Base-by-base conservation (phyloP, 2,329 filamentous ascomycete species). In the Pseudogymnoascus sp. region DNA sequence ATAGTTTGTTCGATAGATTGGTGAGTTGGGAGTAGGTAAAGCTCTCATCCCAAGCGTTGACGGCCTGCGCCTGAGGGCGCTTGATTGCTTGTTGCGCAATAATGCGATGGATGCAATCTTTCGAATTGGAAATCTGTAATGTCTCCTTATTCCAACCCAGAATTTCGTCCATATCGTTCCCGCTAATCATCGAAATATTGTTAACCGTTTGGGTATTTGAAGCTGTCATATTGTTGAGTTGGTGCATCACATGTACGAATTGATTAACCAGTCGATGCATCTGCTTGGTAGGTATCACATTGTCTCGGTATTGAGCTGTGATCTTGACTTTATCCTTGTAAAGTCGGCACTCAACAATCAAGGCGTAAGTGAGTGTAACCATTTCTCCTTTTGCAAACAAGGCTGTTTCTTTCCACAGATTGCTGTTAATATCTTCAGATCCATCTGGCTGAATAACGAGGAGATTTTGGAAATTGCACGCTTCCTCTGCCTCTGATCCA, bases 161-260 rank as follows among this genome's bases (percentile, higher is more conserved):
- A 36, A 76, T 70, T 11, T 74, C 69, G 5, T 76, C 64, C 35
- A 74, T 66, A 31, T 73, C 76, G 26, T 72, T 71, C 17, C 13
- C 10, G 40, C 40, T 44, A 54, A 75, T 73, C 26, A 73, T 68
- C 64, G 73, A 76, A 31, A 74, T 74, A 58, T 70, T 65, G 47
- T 71, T 67, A 10, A 71, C 69, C 39, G 76, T 74, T 4, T 70
- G 64, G 33, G 72, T 69, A 2, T 72, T 73, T 37, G 75, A 72
- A 10, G 75, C 75, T 17, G 50, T 15, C n/a, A 58, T 7, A 7
- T 44, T 17, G 40, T 44, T 44, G 40, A 44, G 40, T 44, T 44
- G 10, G 40, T 44, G 40, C 40, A 58, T 36, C 6, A 36, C 33
- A 26, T 36, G 50, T 13, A 11, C 50, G 50, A 58, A 58, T 33